These are phyloP conservation scores for Vitis vinifera DNA, from an alignment of 164 flowering plant species.

Conservation along the genomic window DNA sequence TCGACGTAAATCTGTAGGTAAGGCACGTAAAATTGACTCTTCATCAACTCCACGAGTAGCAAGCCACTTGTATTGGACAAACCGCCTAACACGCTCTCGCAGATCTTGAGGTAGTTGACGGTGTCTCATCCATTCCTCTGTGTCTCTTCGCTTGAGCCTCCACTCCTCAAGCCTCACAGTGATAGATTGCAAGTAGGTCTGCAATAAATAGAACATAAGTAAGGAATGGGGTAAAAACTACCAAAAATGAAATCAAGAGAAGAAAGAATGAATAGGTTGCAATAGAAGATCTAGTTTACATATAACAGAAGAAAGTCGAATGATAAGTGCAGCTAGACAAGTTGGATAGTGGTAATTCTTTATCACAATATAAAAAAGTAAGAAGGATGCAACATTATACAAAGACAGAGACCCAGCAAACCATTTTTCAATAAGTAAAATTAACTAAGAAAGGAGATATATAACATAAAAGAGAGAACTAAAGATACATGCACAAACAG, in stretches of 20 bases:
- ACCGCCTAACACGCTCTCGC: constrained; percentile 45
- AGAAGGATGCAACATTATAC: too few relatives aligned
- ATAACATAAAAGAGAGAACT: too few relatives aligned
- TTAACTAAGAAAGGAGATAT: too few relatives aligned
- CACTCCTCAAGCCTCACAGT: constrained; percentile 73
- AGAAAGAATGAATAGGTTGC: not conserved
- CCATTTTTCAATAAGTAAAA: too few relatives aligned
- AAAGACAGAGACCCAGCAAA: too few relatives aligned
- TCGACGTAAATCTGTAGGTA: constrained; percentile 67
- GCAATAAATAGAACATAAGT: constrained; percentile 6
- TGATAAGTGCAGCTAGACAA: too few relatives aligned
- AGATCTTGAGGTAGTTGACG: constrained; percentile 61
- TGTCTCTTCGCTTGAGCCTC: constrained; percentile 70
- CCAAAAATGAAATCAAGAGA: not conserved
- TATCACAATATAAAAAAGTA: too few relatives aligned
- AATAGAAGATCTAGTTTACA: too few relatives aligned
- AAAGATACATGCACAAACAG: too few relatives aligned
- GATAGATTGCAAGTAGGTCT: constrained; percentile 72
- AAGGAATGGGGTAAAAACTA: not conserved
- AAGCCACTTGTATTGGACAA: constrained; percentile 69
- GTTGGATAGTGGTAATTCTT: too few relatives aligned
- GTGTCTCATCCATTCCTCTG: constrained; percentile 78
- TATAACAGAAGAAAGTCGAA: too few relatives aligned
- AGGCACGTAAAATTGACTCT: constrained; percentile 47
- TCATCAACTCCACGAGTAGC: constrained; percentile 75